Evolutionary conservation across 257 asterid genomes (phyloP), one percentile per base, ranked within the genome.

Genomic region (Jaltomata sinuosa): DNA sequence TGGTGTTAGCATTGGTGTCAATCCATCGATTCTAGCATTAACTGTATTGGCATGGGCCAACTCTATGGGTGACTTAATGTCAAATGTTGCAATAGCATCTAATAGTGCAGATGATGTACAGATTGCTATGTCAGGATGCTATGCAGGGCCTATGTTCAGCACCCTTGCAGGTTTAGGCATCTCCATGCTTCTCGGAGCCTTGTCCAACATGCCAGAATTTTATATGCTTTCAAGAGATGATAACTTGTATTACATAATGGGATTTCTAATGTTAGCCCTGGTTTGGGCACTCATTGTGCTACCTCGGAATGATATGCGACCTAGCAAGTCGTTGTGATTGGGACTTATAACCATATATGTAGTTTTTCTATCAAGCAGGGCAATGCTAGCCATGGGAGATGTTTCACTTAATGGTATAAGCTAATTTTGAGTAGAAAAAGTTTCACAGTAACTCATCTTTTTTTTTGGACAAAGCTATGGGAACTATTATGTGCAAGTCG

Each of bases 141-240:
- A 86, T 68, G 98, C 97, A 0, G 98, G 98, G 50, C 98, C 98
- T 0, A 93, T 95, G 98, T 95, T 95, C 91, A 95, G 92, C 87
- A 91, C 91, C 5, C 89, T 95, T 40, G 89, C 84, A 5, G 98
- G 98, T 65, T 86, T 95, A 84, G 98, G 98, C 3, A 32, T 92
- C 52, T 93, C 98, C 10, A 68, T 95, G 89, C 89, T 92, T 80
- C 61, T 93, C 22, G 96, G 95, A 76, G 94, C 98, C 32, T 95
- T 87, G 92, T 85, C 90, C 8, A 25, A 42, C 4, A 93, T 85
- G 45, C 94, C 98, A 0, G 80, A 81, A 2, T n/a, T 93, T 1
- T 93, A 92, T 57, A 8, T 40, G 2, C 83, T 93, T 10, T 97
- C 98, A 1, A 79, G 83, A 83, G 98, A 95, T 67, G 18, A 64